A percentile compares a stretch with the other conserved stretches of the same genome.
Conservation (phyloP, 1,139 yeast genomes). For the Scheffersomyces cryptocercus region DNA sequence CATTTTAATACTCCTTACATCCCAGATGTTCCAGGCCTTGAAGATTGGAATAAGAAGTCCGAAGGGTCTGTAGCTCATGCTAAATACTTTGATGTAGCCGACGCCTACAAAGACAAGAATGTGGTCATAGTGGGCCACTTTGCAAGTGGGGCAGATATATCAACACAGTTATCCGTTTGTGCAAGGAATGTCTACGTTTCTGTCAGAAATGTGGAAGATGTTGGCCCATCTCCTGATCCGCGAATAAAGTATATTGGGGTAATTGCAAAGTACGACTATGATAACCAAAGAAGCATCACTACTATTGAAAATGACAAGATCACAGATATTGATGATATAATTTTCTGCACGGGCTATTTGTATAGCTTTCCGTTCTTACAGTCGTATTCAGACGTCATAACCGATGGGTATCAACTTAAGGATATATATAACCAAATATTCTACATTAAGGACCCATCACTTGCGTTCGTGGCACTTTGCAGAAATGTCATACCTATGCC, state of each 20-base stretch:
- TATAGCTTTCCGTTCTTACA: conserved; percentile 45
- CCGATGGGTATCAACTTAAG: conserved; percentile 34
- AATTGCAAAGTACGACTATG: conserved; percentile 29
- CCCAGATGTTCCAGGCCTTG: conserved; percentile 44
- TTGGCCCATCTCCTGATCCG: conserved; percentile 17
- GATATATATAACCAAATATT: conserved; percentile 45
- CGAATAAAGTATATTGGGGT: conserved; percentile 23
- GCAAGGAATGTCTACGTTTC: conserved; percentile 43
- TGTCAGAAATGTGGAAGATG: conserved; percentile 22
- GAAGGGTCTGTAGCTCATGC: conserved; percentile 44
- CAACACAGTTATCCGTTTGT: conserved; percentile 42
- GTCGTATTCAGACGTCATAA: conserved; percentile 24
- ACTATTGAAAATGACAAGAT: conserved; percentile 28
- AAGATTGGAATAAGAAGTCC: conserved; percentile 33
- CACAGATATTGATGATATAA: conserved; percentile 34
- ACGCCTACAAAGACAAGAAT: conserved; percentile 31
- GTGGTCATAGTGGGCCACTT: conserved; percentile 51
- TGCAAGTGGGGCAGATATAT: conserved; percentile 50
- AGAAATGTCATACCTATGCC: conserved; percentile 50
- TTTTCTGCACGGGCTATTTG: conserved; percentile 53
- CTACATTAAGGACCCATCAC: conserved; percentile 45
- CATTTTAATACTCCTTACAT: conserved; percentile 48
- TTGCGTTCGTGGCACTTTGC: conserved; percentile 39
- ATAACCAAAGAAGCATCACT: conserved; percentile 22
- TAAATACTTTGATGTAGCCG: conserved; percentile 38